phyloP scores from a whole-genome alignment of 192 early-diverging fungal genomes.

The Umbelopsis sp. region DNA sequence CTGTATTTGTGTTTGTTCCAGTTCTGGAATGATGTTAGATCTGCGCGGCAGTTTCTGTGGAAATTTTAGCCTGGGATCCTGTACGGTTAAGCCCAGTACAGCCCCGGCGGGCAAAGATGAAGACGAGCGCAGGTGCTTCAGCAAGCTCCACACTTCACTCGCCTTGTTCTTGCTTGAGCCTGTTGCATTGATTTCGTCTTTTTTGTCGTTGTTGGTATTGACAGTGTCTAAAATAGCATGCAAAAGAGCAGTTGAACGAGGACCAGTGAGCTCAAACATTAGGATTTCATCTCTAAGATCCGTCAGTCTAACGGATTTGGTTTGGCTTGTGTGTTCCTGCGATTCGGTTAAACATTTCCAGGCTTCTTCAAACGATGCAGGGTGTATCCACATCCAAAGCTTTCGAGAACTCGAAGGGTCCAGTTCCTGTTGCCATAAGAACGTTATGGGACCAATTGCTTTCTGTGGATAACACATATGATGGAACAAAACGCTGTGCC shows the following conservation, averaged over 20 bases:
- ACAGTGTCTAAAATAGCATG: conserved; percentile 59
- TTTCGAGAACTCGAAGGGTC: conserved; percentile 27
- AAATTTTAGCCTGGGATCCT: conserved; percentile 83
- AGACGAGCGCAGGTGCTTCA: conserved; percentile 61
- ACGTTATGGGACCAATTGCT: conserved; percentile 71
- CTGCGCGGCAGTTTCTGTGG: conserved; percentile 53
- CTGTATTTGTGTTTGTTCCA: conserved; percentile 38
- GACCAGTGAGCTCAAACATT: conserved; percentile 89
- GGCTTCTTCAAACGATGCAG: conserved; percentile 59
- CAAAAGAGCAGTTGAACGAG: conserved; percentile 77
- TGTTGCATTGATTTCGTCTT: neutral
- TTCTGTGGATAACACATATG: conserved; percentile 56
- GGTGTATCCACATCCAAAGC: conserved; percentile 86
- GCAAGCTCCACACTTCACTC: conserved; percentile 44
- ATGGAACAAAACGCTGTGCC: conserved; percentile 56
- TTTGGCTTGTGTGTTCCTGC: neutral
- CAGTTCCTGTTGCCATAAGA: conserved; percentile 70
- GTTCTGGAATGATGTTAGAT: conserved; percentile 32
- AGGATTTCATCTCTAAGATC: conserved; percentile 64
- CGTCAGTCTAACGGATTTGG: neutral
- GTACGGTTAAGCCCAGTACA: conserved; percentile 75
- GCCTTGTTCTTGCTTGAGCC: neutral
- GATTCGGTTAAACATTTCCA: conserved; percentile 9
- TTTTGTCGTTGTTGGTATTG: conserved; percentile 11
- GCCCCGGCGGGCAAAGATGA: conserved; percentile 78